Evolutionary conservation across 495 filamentous ascomycete genomes (phyloP), one percentile per base, ranked within the genome.

Genomic region (Thermochaetoides thermophila): DNA sequence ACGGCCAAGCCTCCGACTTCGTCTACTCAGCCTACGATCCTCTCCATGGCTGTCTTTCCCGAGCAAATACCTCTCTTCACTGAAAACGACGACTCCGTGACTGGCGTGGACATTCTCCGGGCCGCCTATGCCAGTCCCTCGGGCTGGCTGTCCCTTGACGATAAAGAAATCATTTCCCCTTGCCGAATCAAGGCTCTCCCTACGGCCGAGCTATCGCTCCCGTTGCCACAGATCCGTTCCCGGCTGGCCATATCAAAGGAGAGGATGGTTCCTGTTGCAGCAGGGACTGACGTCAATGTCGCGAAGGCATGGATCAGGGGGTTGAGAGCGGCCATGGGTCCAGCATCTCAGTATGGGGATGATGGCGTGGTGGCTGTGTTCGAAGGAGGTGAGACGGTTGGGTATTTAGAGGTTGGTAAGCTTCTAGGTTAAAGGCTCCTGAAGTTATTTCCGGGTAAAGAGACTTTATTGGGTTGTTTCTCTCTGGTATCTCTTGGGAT

Each of bases 71-170:
- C n/a, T n/a, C n/a, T n/a, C n/a, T n/a, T n/a, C n/a, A n/a, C n/a
- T n/a, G n/a, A n/a, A n/a, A n/a, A n/a, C n/a, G n/a, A n/a, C n/a
- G n/a, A n/a, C n/a, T n/a, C 14, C 1, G 13, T 30, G 1, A 52
- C 39, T 4, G 60, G 59, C n/a, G 61, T 48, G 5, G 60, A 71
- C 17, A 34, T 72, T 11, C 52, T 70, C 2, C 56, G 62, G 28
- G 45, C 59, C 0, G 66, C 55, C 1, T 69, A 67, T 32, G 52
- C 49, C 11, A 62, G 57, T 4, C 43, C 47, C 1, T 59, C 60
- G 0, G 64, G 66, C 1, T 72, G 68, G 68, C 57, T 63, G 0
- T 38, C 55, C 7, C 23, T 56, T 0, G n/a, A n/a, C n/a, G n/a
- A n/a, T n/a, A n/a, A n/a, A n/a, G n/a, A n/a, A n/a, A n/a, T n/a